phyloP scores from a whole-genome alignment of 2,329 filamentous ascomycete genomes.

The Fusarium phyllophilum region DNA sequence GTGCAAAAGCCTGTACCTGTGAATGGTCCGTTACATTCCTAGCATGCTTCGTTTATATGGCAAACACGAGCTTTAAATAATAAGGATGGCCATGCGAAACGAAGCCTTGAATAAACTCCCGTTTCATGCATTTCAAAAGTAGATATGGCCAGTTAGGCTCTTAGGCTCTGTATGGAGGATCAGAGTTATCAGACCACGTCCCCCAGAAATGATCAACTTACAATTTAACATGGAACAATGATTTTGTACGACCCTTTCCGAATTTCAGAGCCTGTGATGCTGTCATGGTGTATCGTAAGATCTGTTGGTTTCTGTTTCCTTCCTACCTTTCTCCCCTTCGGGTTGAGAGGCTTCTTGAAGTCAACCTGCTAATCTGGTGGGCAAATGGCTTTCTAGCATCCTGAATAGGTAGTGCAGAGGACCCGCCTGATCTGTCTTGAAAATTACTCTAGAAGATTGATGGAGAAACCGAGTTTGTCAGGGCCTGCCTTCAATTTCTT shows the following conservation, averaged over 20 bases:
- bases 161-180: neutral
- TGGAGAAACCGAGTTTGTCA: accelerated
- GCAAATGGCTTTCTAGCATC: accelerated
- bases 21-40: neutral
- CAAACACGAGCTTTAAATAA: neutral
- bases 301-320: neutral
- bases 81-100: neutral
- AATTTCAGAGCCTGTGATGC: accelerated
- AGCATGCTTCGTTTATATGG: neutral
- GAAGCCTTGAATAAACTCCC: neutral
- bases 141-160: too few species aligned
- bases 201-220: too few species aligned
- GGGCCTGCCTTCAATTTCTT: accelerated
- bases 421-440: accelerated
- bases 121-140: neutral
- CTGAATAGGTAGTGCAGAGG: accelerated
- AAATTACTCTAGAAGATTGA: neutral
- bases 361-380: accelerated
- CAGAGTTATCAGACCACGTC: neutral
- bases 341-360: accelerated
- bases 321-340: neutral
- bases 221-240: too few species aligned
- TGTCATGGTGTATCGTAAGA: too few species aligned
- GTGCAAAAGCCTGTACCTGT: neutral
- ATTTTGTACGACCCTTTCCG: accelerated